A percentile compares a stretch with the other conserved stretches of the same genome.
Evolutionary conservation across 208 protist species (phyloP).

Genomic region (Crithidia bombi): DNA sequence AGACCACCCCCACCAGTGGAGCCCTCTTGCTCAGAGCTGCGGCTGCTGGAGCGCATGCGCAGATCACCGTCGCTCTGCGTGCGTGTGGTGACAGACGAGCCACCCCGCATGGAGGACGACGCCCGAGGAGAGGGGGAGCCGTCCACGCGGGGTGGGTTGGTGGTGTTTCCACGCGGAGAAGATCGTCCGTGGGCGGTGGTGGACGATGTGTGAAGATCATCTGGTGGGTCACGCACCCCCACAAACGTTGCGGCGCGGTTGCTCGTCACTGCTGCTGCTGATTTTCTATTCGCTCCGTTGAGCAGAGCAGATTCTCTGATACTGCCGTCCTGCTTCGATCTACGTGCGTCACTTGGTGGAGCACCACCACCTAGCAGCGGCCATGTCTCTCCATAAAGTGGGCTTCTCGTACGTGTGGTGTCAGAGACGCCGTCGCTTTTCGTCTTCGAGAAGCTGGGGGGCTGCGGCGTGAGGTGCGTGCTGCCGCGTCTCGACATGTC

Average conservation of each 20-base stretch:
- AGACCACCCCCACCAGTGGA: not conserved
- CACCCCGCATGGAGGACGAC: not conserved
- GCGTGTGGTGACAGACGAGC: not conserved
- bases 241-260: not conserved
- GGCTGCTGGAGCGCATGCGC: not conserved
- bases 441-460: not conserved
- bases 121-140: not conserved
- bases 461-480: not conserved
- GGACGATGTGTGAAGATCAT: too few species aligned
- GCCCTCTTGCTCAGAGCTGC: conserved; percentile 1
- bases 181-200: not conserved
- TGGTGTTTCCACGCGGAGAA: not conserved
- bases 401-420: not conserved
- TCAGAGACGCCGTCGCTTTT: not conserved
- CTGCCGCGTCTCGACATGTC: not conserved
- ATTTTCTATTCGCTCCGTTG: not conserved
- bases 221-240: not conserved
- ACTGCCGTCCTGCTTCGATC: not conserved
- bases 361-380: not conserved
- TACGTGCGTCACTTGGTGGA: too few species aligned
- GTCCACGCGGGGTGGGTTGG: not conserved
- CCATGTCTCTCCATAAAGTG: not conserved
- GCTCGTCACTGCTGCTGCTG: not conserved
- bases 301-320: not conserved
- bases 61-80: conserved; percentile 17